Percentiles rank a stretch among this genome's conserved stretches.
These are phyloP conservation scores for Torulaspora microellipsoides DNA, from an alignment of 805 yeast genomes.

Conservation along the genomic window DNA sequence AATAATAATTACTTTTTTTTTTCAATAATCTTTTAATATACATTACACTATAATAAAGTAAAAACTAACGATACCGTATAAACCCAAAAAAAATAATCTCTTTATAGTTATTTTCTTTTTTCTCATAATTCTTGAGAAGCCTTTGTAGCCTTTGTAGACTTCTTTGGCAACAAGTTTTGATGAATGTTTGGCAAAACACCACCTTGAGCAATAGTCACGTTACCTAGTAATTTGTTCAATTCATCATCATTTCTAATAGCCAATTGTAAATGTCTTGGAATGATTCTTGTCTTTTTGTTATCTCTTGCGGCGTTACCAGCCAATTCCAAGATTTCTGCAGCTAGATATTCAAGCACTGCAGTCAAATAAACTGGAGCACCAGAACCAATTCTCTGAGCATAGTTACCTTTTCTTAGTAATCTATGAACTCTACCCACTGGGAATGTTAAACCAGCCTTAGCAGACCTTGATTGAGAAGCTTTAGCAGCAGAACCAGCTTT, in stretches of 20 bases:
- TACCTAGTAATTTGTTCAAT: constrained; percentile 86
- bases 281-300: constrained; percentile 97
- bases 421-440: constrained; percentile 99
- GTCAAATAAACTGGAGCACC: constrained; percentile 99
- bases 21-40: constrained; percentile 3
- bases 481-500: constrained; percentile 94
- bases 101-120: too few relatives aligned
- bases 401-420: constrained; percentile 92
- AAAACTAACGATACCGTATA: background rate
- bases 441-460: constrained; percentile 98
- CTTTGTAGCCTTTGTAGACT: constrained; percentile 54
- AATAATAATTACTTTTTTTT: background rate
- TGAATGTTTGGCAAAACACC: constrained; percentile 98
- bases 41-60: constrained; percentile 1
- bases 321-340: constrained; percentile 96
- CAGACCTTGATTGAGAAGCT: constrained; percentile 96
- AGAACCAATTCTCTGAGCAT: constrained; percentile 98
- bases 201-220: constrained; percentile 97
- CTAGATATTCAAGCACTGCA: constrained; percentile 93
- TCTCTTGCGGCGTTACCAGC: constrained; percentile 99
- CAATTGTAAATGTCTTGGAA: constrained; percentile 97
- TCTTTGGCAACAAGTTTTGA: constrained; percentile 84
- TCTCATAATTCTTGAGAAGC: constrained; percentile 63
- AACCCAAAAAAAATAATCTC: background rate
- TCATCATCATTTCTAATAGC: constrained; percentile 99